Percentiles rank a stretch among this genome's conserved stretches.
These are phyloP conservation scores for Ceratobasidium papillatum DNA, from an alignment of 1,284 basidiomycete genomes.

Conservation along the genomic window DNA sequence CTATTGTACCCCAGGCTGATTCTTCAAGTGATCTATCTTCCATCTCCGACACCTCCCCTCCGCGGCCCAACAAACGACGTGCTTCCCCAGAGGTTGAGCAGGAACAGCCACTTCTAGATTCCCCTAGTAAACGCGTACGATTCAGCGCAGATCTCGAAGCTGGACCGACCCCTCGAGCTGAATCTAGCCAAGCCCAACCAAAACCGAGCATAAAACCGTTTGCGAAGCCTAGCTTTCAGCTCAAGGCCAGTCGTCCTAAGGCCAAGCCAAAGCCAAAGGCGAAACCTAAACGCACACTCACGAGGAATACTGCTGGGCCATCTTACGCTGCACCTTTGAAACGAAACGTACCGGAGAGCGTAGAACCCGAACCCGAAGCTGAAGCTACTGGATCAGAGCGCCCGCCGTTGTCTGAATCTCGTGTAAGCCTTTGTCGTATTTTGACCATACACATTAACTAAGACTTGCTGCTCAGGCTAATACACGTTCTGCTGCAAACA, in stretches of 20 bases:
- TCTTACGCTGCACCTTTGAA: slow-evolving; percentile 36
- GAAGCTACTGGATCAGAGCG: not conserved
- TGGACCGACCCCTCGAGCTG: slow-evolving; percentile 21
- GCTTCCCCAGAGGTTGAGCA: slow-evolving; percentile 15
- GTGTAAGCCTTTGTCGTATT: not conserved
- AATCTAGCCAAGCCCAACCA: not conserved
- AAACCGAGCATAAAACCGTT: slow-evolving; percentile 25
- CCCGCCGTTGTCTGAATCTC: slow-evolving; percentile 30
- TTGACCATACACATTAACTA: not conserved
- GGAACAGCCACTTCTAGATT: not conserved
- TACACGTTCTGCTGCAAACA: slow-evolving; percentile 3
- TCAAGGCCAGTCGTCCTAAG: slow-evolving; percentile 24
- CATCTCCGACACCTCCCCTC: slow-evolving; percentile 3
- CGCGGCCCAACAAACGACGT: slow-evolving; percentile 10
- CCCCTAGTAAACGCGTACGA: slow-evolving; percentile 35
- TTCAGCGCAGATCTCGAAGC: slow-evolving; percentile 33
- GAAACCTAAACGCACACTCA: slow-evolving; percentile 14
- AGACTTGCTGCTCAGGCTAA: slow-evolving; percentile 9
- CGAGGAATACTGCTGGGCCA: not conserved
- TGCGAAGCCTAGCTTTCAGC: slow-evolving; percentile 17
- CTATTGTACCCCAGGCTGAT: not conserved
- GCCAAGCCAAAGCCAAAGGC: not conserved
- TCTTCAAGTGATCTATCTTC: not conserved
- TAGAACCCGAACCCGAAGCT: not conserved
- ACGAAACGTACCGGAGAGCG: slow-evolving; percentile 5